Evolutionary conservation across 108 stramenopile genomes (phyloP).

Genomic region (Nannochloropsis oceanica): DNA sequence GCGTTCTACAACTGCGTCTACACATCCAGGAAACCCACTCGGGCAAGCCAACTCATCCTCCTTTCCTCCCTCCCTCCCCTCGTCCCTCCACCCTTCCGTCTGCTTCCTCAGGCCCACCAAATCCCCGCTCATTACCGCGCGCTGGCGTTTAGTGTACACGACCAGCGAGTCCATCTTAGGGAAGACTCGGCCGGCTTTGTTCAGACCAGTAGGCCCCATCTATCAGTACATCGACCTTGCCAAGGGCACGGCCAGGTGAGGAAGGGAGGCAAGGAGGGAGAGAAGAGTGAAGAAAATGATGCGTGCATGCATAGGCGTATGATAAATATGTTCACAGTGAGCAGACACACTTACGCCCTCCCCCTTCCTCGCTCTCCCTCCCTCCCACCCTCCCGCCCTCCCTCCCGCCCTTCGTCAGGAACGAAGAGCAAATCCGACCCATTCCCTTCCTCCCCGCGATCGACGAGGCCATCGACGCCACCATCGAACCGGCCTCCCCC

Average conservation of each 20-base stretch:
- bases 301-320: neutral
- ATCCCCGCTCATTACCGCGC: constrained; percentile 10
- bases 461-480: constrained; percentile 2
- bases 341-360: neutral
- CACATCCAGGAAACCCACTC: neutral
- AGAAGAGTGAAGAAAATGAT: no score
- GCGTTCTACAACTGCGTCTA: no score
- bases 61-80: neutral
- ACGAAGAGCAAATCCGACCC: neutral
- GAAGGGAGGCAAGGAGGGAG: neutral
- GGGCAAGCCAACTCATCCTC: no score
- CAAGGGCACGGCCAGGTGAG: neutral
- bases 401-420: no score
- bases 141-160: constrained; percentile 20
- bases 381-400: no score
- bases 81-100: neutral
- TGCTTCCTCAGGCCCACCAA: neutral
- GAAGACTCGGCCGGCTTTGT: neutral
- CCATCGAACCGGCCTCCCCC: constrained; percentile 4
- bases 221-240: neutral
- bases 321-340: neutral
- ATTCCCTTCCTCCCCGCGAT: neutral
- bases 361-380: neutral
- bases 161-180: constrained; percentile 8
- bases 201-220: constrained; percentile 12